These are phyloP conservation scores for Termitomyces sp. DNA, from an alignment of 768 basidiomycete genomes.

Conservation along the genomic window DNA sequence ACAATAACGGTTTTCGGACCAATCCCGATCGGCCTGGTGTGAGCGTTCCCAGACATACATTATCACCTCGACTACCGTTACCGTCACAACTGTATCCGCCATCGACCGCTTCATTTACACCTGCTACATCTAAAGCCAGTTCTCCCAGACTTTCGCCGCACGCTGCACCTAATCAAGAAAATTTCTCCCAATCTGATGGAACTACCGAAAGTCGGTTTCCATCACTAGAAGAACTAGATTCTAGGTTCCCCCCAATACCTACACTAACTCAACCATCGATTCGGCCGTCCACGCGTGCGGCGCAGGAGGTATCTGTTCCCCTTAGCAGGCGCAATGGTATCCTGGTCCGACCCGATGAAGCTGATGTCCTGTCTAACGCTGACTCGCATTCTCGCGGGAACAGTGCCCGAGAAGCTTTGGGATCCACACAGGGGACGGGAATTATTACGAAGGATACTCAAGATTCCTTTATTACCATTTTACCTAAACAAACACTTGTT, in stretches of 20 bases:
- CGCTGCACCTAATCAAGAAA: conserved; percentile 23
- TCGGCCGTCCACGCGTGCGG: conserved; percentile 4
- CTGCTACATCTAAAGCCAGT: conserved; percentile 21
- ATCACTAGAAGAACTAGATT: conserved; percentile 80
- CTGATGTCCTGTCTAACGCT: conserved; percentile 18
- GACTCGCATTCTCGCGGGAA: conserved; percentile 16
- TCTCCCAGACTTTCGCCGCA: conserved; percentile 23
- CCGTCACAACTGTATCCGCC: conserved; percentile 23
- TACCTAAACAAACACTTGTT: neutral
- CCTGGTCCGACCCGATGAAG: neutral
- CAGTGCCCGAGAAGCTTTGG: conserved; percentile 32
- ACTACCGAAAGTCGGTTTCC: conserved; percentile 76
- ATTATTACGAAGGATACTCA: conserved; percentile 41
- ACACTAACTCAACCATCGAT: conserved; percentile 3
- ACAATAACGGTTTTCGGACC: conserved; percentile 25
- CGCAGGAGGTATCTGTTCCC: conserved; percentile 9
- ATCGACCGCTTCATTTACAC: conserved; percentile 26
- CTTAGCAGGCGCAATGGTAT: conserved; percentile 8
- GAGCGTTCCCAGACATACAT: conserved; percentile 27
- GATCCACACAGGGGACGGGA: conserved; percentile 56
- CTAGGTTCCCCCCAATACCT: conserved; percentile 34
- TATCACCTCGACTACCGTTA: conserved; percentile 26
- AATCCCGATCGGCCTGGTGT: conserved; percentile 22
- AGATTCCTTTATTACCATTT: conserved; percentile 1
- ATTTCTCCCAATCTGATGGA: conserved; percentile 33